These are phyloP conservation scores for Onygena corvina DNA, from an alignment of 2,329 filamentous ascomycete genomes.

Conservation along the genomic window DNA sequence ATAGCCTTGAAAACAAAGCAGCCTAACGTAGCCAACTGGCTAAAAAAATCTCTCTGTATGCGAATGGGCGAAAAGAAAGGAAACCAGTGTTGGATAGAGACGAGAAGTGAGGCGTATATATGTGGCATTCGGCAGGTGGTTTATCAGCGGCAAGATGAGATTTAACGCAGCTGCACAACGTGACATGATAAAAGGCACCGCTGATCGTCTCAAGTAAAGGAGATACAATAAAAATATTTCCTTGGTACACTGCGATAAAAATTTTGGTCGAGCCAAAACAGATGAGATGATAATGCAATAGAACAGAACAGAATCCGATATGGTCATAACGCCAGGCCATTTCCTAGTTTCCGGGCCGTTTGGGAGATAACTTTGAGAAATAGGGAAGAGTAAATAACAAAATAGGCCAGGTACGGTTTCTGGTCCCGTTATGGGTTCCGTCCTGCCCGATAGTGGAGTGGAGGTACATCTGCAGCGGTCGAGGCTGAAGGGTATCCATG, in stretches of 20 bases:
- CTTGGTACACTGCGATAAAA: background rate
- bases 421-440: background rate
- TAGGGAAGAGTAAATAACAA: background rate
- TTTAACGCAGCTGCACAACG: background rate
- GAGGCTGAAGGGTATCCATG: no score
- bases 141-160: no score
- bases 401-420: background rate
- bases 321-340: constrained; percentile 1
- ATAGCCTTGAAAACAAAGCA: no score
- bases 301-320: background rate
- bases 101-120: background rate
- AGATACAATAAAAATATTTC: background rate
- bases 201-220: background rate
- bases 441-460: no score
- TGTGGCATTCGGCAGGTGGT: no score
- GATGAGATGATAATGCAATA: background rate
- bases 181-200: background rate
- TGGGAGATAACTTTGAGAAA: background rate
- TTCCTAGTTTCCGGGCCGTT: constrained; percentile 2
- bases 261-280: no score
- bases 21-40: background rate
- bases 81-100: background rate
- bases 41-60: background rate
- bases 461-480: no score
- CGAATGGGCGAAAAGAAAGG: background rate